Base-by-base conservation (phyloP, 2,329 filamentous ascomycete species). In the Amauroascus niger region DNA sequence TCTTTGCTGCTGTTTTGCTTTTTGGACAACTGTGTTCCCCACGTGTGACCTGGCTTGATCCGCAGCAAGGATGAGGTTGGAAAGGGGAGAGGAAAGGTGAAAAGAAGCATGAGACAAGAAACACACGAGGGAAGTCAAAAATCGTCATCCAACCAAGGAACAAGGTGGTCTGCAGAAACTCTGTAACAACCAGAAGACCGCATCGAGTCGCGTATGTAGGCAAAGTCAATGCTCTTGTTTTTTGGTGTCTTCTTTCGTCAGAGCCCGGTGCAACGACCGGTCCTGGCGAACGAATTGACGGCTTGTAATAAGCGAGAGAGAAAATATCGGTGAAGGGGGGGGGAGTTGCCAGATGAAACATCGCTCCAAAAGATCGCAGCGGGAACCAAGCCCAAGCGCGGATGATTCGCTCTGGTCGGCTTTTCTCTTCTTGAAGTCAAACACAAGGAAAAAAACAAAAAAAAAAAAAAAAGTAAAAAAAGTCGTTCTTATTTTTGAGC, bases 61-160 rank as follows among this genome's bases (percentile, higher is more conserved):
- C 51, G 51, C 51, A 53, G 33, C 51, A 47, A 53, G 51, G 51
- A 53, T 53, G 30, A 11, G 49, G 3, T n/a, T 30, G 43, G 11
- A 24, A 20, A 22, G 4, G 18, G 16, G 16, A 26, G 35, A 11
- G 48, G 18, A n/a, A n/a, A n/a, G n/a, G n/a, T n/a, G n/a, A n/a
- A 11, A 18, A 39, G 30, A 35, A 40, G 47, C 20, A 24, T 16
- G 33, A 50, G 37, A 44, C 14, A 35, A 22, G 39, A 52, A 16
- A 28, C 14, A 30, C 24, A 28, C 37, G n/a, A 44, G 16, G 40
- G 13, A 49, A 35, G 32, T 33, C 45, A 48, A 48, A 32, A 47
- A 47, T 9, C 44, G 24, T 45, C 41, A 22, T 39, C 46, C 30
- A 37, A 39, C 33, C 46, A 37, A 24, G 46, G 46, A 37, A 39